A percentile compares a stretch with the other conserved stretches of the same genome.
Evolutionary conservation across 768 basidiomycete species (phyloP).

Genomic region (Trametes villosa): DNA sequence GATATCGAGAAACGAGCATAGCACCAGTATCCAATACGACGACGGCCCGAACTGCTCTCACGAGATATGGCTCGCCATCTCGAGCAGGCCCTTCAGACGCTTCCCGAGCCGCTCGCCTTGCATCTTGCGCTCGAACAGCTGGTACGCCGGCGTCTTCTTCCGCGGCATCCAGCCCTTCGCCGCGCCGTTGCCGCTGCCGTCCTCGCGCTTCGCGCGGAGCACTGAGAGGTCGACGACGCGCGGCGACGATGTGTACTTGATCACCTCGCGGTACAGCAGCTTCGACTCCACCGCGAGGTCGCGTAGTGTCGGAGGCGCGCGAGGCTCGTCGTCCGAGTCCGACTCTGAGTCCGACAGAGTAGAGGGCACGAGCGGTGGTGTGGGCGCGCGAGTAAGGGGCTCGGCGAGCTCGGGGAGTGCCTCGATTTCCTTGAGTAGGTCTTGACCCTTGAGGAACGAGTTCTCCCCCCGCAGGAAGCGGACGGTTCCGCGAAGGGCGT

Average conservation of each 20-base stretch:
- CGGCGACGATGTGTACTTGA: conserved; percentile 81
- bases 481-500: conserved; percentile 88
- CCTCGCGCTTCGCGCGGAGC: conserved; percentile 54
- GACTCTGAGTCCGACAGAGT: conserved; percentile 69
- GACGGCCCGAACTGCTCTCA: not conserved
- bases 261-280: conserved; percentile 85
- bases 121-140: conserved; percentile 75
- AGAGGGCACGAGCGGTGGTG: conserved; percentile 72
- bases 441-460: conserved; percentile 90
- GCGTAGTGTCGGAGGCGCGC: conserved; percentile 56
- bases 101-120: conserved; percentile 74
- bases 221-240: conserved; percentile 84
- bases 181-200: conserved; percentile 46
- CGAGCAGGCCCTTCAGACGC: conserved; percentile 71
- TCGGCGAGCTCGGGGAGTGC: conserved; percentile 67
- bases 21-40: not conserved
- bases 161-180: conserved; percentile 76
- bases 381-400: conserved; percentile 52
- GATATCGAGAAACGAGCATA: conserved; percentile 17
- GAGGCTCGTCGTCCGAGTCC: conserved; percentile 51
- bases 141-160: conserved; percentile 81
- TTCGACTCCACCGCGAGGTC: conserved; percentile 83
- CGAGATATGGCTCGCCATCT: conserved; percentile 55
- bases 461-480: conserved; percentile 95
- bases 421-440: conserved; percentile 83